Evolutionary conservation across 202 grass and related monocot species (phyloP).

Genomic region (Thinopyrum obtusiflorum): DNA sequence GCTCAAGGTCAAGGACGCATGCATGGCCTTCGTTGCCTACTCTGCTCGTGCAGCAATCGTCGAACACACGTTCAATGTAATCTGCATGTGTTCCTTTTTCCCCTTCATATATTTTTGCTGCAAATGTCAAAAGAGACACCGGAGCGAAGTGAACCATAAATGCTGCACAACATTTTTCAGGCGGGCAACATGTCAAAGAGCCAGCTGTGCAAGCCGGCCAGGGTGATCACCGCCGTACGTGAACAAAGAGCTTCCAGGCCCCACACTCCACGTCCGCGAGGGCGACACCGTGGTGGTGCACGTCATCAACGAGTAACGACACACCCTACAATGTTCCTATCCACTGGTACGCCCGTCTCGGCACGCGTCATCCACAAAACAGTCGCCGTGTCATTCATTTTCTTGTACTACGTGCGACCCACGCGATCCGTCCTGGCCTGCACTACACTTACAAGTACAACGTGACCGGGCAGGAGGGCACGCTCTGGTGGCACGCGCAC

Average conservation of each 20-base stretch:
- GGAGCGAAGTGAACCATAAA: background rate
- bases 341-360: slow-evolving; percentile 36
- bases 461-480: slow-evolving; percentile 54
- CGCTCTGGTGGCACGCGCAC: slow-evolving; percentile 96
- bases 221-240: slow-evolving; percentile 27
- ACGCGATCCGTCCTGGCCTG: slow-evolving; percentile 38
- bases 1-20: background rate
- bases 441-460: slow-evolving; percentile 42
- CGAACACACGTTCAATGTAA: slow-evolving; percentile 36
- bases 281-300: slow-evolving; percentile 50
- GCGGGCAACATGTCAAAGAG: slow-evolving; percentile 15
- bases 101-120: too few relatives aligned
- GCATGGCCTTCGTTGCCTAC: slow-evolving; percentile 15
- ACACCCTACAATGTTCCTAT: slow-evolving; percentile 37
- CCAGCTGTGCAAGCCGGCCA: slow-evolving; percentile 34
- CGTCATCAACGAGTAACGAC: slow-evolving; percentile 37
- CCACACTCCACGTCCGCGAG: slow-evolving; percentile 30
- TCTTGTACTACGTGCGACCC: too few relatives aligned
- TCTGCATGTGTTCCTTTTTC: background rate
- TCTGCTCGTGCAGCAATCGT: slow-evolving; percentile 38
- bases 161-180: background rate
- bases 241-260: slow-evolving; percentile 43
- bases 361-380: too few relatives aligned
- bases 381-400: background rate
- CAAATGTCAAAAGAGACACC: background rate